Conservation (phyloP, 495 filamentous ascomycete species). For the Trichoderma virens region DNA sequence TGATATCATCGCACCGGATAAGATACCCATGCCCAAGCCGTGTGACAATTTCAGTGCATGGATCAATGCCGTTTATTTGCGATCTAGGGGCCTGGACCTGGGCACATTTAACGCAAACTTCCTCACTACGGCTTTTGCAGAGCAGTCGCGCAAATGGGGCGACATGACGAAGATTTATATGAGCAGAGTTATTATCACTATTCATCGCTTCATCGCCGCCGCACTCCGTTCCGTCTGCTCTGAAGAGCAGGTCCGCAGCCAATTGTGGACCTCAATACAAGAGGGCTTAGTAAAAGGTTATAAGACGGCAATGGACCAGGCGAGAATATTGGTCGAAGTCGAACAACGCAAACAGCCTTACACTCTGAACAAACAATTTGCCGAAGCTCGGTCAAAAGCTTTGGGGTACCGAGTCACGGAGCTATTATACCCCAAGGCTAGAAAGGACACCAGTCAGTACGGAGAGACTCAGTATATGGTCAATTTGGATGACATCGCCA, state of each 20-base stretch:
- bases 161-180: slow-evolving; percentile 16
- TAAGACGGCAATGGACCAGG: not conserved
- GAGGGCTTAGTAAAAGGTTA: not conserved
- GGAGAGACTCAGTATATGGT: slow-evolving; percentile 11
- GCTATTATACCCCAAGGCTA: slow-evolving; percentile 12
- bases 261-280: slow-evolving; percentile 7
- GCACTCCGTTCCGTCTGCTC: slow-evolving; percentile 14
- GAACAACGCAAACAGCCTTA: not conserved
- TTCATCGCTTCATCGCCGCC: slow-evolving; percentile 18
- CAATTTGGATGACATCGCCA: slow-evolving; percentile 15
- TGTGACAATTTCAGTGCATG: slow-evolving; percentile 13
- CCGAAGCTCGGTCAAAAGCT: not conserved
- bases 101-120: slow-evolving; percentile 19
- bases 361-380: not conserved
- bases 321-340: not conserved
- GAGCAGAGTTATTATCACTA: slow-evolving; percentile 14
- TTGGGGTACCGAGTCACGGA: slow-evolving; percentile 8
- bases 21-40: slow-evolving; percentile 11
- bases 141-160: slow-evolving; percentile 20
- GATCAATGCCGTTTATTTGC: slow-evolving; percentile 17
- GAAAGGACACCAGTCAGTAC: slow-evolving; percentile 13
- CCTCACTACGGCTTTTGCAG: slow-evolving; percentile 14
- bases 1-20: not conserved
- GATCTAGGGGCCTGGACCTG: slow-evolving; percentile 23
- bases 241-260: slow-evolving; percentile 12